Evolutionary conservation across 352 stramenopile species (phyloP).

Genomic region (Phytophthora sp.): DNA sequence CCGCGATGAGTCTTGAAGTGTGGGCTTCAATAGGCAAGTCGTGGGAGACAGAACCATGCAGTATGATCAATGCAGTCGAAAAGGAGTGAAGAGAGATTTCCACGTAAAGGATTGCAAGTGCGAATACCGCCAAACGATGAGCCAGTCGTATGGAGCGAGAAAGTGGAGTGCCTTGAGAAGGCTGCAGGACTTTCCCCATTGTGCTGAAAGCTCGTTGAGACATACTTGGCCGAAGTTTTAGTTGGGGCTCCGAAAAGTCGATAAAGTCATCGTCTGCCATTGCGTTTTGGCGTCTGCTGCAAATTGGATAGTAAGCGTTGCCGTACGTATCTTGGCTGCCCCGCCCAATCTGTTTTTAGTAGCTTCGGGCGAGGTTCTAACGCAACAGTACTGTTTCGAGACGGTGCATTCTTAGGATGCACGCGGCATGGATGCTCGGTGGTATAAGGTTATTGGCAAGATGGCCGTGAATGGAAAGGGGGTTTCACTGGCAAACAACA

Average conservation of each 20-base stretch:
- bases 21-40: not conserved
- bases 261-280: slow-evolving; percentile 16
- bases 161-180: not conserved
- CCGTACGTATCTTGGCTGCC: no score
- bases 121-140: slow-evolving; percentile 13
- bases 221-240: not conserved
- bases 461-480: not conserved
- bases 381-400: not conserved
- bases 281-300: not conserved
- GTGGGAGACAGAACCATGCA: slow-evolving; percentile 2
- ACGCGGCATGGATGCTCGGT: no score
- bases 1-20: slow-evolving; percentile 20
- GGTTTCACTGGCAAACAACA: not conserved
- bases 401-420: no score
- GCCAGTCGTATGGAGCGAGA: not conserved
- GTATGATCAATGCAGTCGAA: slow-evolving; percentile 6
- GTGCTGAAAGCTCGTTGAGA: slow-evolving; percentile 2
- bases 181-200: not conserved
- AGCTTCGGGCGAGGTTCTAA: no score
- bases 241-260: slow-evolving; percentile 4
- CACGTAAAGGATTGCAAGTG: slow-evolving; percentile 16
- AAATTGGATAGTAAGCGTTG: not conserved
- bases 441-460: no score
- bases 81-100: slow-evolving; percentile 19
- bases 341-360: no score